Conservation (phyloP, 345 rosid species). For the Raphanus raphanistrum region DNA sequence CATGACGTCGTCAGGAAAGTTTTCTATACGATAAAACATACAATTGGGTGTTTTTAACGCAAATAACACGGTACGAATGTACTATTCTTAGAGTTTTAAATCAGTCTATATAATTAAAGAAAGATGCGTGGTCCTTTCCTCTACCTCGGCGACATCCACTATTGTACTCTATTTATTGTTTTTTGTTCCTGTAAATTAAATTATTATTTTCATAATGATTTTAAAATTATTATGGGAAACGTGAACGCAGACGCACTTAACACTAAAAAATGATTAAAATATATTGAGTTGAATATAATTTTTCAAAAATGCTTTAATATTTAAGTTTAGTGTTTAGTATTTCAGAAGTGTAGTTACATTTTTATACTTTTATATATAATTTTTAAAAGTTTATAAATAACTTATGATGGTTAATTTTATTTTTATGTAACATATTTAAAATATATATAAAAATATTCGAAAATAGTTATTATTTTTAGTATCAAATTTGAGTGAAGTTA, state of each 20-base stretch:
- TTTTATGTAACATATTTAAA: too few relatives aligned
- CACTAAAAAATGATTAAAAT: too few relatives aligned
- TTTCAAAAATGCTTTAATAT: too few relatives aligned
- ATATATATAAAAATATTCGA: too few relatives aligned
- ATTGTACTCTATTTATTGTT: neutral
- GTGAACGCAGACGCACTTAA: neutral
- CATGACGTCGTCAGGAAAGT: neutral
- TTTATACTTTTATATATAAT: too few relatives aligned
- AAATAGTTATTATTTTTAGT: too few relatives aligned
- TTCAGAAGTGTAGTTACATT: too few relatives aligned
- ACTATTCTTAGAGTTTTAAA: neutral
- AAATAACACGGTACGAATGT: neutral
- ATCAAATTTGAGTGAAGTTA: too few relatives aligned
- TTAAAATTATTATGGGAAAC: neutral
- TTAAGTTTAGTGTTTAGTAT: too few relatives aligned
- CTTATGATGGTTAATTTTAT: too few relatives aligned
- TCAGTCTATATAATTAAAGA: neutral
- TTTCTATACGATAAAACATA: neutral
- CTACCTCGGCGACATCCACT: constrained; percentile 11
- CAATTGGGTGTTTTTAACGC: neutral
- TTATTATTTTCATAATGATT: neutral
- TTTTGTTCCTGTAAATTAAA: neutral
- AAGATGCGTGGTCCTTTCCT: constrained; percentile 28
- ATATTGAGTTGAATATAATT: too few relatives aligned
- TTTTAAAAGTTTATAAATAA: too few relatives aligned